Conservation (phyloP, 345 rosid genomes). For the Citrus trifoliata region DNA sequence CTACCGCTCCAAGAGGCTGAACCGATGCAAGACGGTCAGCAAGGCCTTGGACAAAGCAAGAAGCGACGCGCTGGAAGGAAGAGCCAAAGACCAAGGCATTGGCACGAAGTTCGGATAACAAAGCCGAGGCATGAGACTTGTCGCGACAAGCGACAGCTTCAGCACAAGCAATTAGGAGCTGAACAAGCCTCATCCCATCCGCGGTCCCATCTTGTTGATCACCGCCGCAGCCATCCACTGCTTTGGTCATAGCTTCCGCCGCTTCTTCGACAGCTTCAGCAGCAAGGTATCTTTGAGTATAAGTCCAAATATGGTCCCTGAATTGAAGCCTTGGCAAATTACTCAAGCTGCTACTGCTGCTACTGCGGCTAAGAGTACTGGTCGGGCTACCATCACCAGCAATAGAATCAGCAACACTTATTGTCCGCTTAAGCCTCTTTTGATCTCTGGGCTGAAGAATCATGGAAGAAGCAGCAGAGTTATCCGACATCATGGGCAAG, state of each 20-base stretch:
- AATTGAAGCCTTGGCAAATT: constrained; percentile 30
- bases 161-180: constrained; percentile 56
- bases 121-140: constrained; percentile 43
- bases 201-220: constrained; percentile 29
- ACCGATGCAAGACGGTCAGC: constrained; percentile 44
- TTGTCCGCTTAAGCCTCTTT: constrained; percentile 31
- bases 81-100: constrained; percentile 56
- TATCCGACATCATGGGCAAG: constrained; percentile 20
- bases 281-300: constrained; percentile 33
- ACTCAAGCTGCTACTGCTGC: constrained; percentile 32
- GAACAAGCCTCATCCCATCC: constrained; percentile 53
- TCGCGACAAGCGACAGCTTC: constrained; percentile 77
- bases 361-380: constrained; percentile 20
- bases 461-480: neutral
- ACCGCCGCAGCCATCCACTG: constrained; percentile 6
- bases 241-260: constrained; percentile 19
- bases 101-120: constrained; percentile 48
- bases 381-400: constrained; percentile 9
- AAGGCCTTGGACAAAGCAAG: constrained; percentile 67
- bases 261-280: constrained; percentile 53
- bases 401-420: constrained; percentile 28
- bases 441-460: constrained; percentile 21
- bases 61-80: constrained; percentile 62
- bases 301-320: constrained; percentile 48
- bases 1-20: constrained; percentile 42